Evolutionary conservation across 2,329 filamentous ascomycete genomes (phyloP), one percentile per base, ranked within the genome.

Genomic region (Chaetomiaceae sp.): DNA sequence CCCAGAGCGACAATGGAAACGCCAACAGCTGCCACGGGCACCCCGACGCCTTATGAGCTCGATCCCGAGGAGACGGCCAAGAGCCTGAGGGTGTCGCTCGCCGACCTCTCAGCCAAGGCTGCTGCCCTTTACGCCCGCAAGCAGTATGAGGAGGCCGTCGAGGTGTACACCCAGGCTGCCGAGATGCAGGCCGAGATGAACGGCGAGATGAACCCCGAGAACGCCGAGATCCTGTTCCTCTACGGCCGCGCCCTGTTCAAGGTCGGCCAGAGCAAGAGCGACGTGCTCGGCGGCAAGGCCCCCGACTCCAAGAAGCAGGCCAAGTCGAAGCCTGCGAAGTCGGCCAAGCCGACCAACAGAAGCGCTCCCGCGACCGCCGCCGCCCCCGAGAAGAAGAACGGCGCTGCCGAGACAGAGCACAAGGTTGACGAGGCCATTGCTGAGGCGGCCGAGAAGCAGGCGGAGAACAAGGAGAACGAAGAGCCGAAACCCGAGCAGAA

Each of bases 221-320:
- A 99, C 62, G 92, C 91, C 44, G 92, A 97, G 66, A 81, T 99
- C 41, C 81, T 97, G 17, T 99, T 95, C 69, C 81, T 90, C 57
- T 99, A 99, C 70, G 93, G 93, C 13, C 88, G 92, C 65, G 89
- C 89, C 50, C 74, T 99, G 17, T 97, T 95, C 77, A 91, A 91
- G 68, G 87, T 97, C 54, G 93, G 91, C 25, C 87, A 97, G 67
- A 85, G 83, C 67, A 96, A 95, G 70, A 96, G 90, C 65, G 91
- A 97, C 65, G 91, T 99, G 20, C 77, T 99, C 31, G 93, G 93
- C 51, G 88, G 87, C 30, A 87, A 86, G 63, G 86, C 91, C 17
- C 68, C 80, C 65, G 71, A 77, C 63, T 70, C 75, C 64, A 69
- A 71, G 54, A 71, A 73, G 51, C 77, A 68, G 47, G 64, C 72